Conservation (phyloP, 225 moss, liverwort and hornwort species). For the Rhytidiadelphus loreus region DNA sequence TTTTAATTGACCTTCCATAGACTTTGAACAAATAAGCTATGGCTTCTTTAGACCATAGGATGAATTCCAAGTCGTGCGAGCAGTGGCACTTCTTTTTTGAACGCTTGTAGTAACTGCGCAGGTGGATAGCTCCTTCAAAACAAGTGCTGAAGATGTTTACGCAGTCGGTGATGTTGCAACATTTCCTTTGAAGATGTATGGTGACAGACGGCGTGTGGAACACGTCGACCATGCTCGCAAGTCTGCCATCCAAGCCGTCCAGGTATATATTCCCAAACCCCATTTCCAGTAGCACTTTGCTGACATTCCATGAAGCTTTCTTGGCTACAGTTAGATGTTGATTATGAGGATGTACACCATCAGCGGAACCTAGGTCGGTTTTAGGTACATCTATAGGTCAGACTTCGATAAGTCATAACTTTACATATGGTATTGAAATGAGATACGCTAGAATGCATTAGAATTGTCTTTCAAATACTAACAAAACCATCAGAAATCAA, state of each 20-base stretch:
- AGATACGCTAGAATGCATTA: not conserved
- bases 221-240: conserved; percentile 94
- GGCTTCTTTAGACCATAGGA: not conserved
- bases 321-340: too few species aligned
- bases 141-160: conserved; percentile 69
- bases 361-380: not conserved
- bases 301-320: too few species aligned
- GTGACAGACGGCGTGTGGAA: conserved; percentile 68
- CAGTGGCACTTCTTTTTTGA: not conserved
- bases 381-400: not conserved
- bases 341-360: not conserved
- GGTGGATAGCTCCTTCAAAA: conserved; percentile 72
- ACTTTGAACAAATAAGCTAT: not conserved
- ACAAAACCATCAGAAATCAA: not conserved
- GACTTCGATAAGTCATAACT: not conserved
- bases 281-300: too few species aligned
- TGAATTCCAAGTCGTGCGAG: not conserved
- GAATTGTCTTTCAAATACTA: not conserved
- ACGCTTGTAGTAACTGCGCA: not conserved
- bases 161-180: conserved; percentile 85
- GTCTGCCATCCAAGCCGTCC: conserved; percentile 83
- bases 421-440: not conserved
- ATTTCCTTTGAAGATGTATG: conserved; percentile 68
- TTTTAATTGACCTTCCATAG: not conserved
- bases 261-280: conserved; percentile 18